Base-by-base conservation (phyloP, 1,139 yeast genomes). In the Yamadazyma diddensiae region DNA sequence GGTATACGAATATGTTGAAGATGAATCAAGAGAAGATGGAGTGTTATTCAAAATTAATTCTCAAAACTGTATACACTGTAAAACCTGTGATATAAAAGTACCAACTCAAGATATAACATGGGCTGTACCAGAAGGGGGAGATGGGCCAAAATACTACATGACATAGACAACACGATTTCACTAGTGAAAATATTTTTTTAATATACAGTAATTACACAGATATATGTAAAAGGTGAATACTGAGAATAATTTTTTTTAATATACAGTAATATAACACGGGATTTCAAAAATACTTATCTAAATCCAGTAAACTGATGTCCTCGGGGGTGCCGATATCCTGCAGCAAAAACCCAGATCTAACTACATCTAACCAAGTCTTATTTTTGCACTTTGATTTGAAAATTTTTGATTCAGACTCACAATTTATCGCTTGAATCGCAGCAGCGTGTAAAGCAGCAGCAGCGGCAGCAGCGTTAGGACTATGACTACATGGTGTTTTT, bases 41-140 rank as follows among this genome's bases (percentile, higher is more conserved):
- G 94, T 87, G 19, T 73, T 78, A 50, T 90, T 92, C 63, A 94
- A 87, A 57, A 90, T 92, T 58, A 92, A 92, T 61, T 76, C 95
- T 15, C 98, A 92, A 59, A 92, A 92, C 61, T 92, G 98, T 65
- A 88, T 92, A 45, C 98, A 92, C 59, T 92, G 98, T 65, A 92
- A 92, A 62, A 90, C 97, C 1, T 92, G 98, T 66, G 98, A 92
- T 60, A 92, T 92, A 56, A 92, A 92, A 61, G 94, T 83, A 11
- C 98, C 98, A 7, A 71, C 87, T 0, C 97, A 90, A 61, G 97
- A 90, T 54, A 92, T 92, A 42, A 73, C 77, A 53, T 92, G 98
- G 98, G 75, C 80, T 6, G 95, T 87, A 11, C 98, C 98, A 3
- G 97, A 92, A 63, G 97, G 98, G 41, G 97, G 97, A 24, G 97